These are phyloP conservation scores for Trichoderma sp. DNA, from an alignment of 2,329 filamentous ascomycete species.

Conservation along the genomic window DNA sequence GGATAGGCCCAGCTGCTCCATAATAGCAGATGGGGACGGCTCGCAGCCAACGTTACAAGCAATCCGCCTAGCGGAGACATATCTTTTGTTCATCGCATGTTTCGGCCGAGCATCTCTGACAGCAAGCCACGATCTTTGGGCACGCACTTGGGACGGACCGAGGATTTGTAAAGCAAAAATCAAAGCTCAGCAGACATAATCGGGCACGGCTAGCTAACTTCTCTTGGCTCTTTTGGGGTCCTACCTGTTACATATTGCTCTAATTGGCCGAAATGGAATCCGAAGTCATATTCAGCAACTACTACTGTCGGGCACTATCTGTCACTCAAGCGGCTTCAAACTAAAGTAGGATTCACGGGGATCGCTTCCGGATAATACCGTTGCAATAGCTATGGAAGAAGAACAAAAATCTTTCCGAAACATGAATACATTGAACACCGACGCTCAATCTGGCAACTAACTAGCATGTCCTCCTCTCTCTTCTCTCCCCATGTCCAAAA, in stretches of 20 bases:
- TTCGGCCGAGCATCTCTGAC: not conserved
- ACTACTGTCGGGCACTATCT: not conserved
- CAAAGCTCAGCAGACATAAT: not conserved
- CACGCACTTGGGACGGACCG: not conserved
- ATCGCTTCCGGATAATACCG: not conserved
- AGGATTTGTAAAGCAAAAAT: not conserved
- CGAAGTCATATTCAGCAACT: not conserved
- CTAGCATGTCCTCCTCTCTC: not conserved
- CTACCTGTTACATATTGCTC: not conserved
- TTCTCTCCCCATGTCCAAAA: not conserved
- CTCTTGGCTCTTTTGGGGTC: not conserved
- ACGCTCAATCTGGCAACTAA: not conserved
- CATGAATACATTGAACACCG: not conserved
- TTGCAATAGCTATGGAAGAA: not conserved
- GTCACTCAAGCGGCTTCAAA: not conserved
- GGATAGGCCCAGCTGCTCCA: not conserved
- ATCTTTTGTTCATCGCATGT: not conserved
- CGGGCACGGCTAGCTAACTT: not conserved
- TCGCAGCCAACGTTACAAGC: slow-evolving; percentile 2
- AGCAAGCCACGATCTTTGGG: not conserved
- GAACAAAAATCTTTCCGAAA: not conserved
- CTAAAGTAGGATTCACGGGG: not conserved
- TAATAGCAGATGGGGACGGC: not conserved
- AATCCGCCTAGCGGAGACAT: not conserved
- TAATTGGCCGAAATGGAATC: not conserved